Percentiles rank a stretch among this genome's conserved stretches.
Evolutionary conservation across 805 yeast genomes (phyloP).

Genomic region (Kodamaea neixiangensis): DNA sequence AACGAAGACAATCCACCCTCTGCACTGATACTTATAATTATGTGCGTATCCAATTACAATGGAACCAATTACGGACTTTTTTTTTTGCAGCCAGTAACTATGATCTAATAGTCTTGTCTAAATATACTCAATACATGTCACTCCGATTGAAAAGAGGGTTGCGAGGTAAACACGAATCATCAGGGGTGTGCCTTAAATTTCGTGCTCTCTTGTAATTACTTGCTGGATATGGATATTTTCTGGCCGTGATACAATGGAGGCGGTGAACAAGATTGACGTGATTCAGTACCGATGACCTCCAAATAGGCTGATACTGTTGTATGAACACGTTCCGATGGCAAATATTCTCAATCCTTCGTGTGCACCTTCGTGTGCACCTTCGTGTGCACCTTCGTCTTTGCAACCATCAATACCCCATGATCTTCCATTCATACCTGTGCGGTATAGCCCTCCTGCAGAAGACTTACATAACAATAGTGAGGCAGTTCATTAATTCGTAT

Average conservation of each 20-base stretch:
- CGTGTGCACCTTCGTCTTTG: background rate
- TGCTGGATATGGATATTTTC: background rate
- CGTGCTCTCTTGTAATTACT: background rate
- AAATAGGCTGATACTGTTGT: background rate
- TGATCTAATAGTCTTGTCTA: too few species aligned
- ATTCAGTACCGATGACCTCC: background rate
- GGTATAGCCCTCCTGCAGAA: background rate
- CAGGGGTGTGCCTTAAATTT: background rate
- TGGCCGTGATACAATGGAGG: background rate
- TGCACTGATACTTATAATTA: too few species aligned
- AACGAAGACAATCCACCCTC: too few species aligned
- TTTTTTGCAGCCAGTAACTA: too few species aligned
- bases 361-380: background rate
- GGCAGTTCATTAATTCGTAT: background rate
- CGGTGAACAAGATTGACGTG: background rate
- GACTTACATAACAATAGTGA: background rate
- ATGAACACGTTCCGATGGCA: background rate
- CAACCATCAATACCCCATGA: background rate
- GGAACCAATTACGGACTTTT: too few species aligned
- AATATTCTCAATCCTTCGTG: background rate
- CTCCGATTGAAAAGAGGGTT: too few species aligned
- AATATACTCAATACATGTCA: too few species aligned
- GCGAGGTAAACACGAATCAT: background rate
- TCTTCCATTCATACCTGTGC: background rate
- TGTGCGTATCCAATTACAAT: too few species aligned